Evolutionary conservation across 306 rosid genomes (phyloP).

Genomic region (Trichosanthes cucumerina): DNA sequence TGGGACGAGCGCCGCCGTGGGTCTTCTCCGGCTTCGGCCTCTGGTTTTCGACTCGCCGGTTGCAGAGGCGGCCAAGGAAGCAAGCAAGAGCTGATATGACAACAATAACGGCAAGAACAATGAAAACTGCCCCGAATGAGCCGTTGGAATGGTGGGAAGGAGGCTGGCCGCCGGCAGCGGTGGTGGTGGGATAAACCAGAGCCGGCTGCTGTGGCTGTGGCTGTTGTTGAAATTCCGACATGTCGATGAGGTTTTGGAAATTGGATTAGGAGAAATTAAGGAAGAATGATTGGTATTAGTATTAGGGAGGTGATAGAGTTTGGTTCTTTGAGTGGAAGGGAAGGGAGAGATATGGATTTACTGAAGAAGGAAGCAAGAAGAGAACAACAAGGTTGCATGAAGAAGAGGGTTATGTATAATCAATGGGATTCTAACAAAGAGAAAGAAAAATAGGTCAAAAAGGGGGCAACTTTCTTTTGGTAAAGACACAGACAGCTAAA

Average conservation of each 20-base stretch:
- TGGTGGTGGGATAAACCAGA: conserved; percentile 50
- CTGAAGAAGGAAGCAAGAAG: conserved; percentile 28
- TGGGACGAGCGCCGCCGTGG: conserved; percentile 23
- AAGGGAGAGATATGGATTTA: conserved; percentile 30
- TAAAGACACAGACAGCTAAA: conserved; percentile 41
- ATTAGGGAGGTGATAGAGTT: not conserved
- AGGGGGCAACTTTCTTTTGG: conserved; percentile 37
- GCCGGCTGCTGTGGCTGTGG: conserved; percentile 42
- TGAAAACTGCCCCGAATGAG: conserved; percentile 76
- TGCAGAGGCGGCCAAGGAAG: conserved; percentile 67
- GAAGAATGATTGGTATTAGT: not conserved
- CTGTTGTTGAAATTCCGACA: conserved; percentile 40
- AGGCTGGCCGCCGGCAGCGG: not conserved
- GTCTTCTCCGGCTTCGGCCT: conserved; percentile 27
- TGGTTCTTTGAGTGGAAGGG: conserved; percentile 54
- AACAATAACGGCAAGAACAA: conserved; percentile 61
- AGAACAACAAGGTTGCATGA: conserved; percentile 8
- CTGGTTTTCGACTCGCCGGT: conserved; percentile 22
- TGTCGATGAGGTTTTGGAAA: not conserved
- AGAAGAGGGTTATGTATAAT: conserved; percentile 26
- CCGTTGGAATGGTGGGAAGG: conserved; percentile 63
- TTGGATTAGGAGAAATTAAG: not conserved
- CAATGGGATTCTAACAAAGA: not conserved
- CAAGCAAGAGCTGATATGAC: conserved; percentile 68
- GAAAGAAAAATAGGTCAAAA: conserved; percentile 13